Conservation (phyloP, 2,329 filamentous ascomycete genomes). For the Uncinocarpus reesii region DNA sequence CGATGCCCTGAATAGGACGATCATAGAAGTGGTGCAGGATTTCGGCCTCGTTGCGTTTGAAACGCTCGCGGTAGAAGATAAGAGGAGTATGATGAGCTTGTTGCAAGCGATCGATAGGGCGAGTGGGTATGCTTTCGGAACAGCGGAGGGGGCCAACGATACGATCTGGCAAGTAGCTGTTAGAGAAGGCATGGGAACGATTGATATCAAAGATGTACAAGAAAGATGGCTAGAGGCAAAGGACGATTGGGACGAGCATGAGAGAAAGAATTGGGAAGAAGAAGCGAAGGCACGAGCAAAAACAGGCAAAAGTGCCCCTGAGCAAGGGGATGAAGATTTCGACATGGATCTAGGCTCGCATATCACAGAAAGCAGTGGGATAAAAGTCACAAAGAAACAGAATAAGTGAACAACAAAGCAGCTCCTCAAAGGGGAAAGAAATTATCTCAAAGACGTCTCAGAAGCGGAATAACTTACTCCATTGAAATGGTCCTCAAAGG, state of each 20-base stretch:
- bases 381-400: constrained; percentile 59
- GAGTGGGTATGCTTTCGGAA: constrained; percentile 83
- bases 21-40: constrained; percentile 75
- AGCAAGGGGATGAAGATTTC: constrained; percentile 25
- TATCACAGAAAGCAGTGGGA: constrained; percentile 50
- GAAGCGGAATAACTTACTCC: constrained; percentile 10
- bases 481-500: constrained; percentile 11
- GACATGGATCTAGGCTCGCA: constrained; percentile 27
- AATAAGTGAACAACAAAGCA: constrained; percentile 13
- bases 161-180: constrained; percentile 96
- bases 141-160: constrained; percentile 84
- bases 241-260: constrained; percentile 73
- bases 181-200: constrained; percentile 56
- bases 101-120: constrained; percentile 83
- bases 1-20: constrained; percentile 70
- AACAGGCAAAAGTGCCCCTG: constrained; percentile 20
- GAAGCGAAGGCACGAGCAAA: constrained; percentile 50
- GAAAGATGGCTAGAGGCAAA: constrained; percentile 91
- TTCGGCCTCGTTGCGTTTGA: constrained; percentile 88
- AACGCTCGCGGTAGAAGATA: constrained; percentile 90
- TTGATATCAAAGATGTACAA: constrained; percentile 83
- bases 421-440: no score
- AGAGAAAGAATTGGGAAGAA: constrained; percentile 63
- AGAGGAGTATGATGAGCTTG: constrained; percentile 90
- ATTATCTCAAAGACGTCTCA: no score